Evolutionary conservation across 2,329 filamentous ascomycete species (phyloP).

Genomic region (Paraphoma sp.): DNA sequence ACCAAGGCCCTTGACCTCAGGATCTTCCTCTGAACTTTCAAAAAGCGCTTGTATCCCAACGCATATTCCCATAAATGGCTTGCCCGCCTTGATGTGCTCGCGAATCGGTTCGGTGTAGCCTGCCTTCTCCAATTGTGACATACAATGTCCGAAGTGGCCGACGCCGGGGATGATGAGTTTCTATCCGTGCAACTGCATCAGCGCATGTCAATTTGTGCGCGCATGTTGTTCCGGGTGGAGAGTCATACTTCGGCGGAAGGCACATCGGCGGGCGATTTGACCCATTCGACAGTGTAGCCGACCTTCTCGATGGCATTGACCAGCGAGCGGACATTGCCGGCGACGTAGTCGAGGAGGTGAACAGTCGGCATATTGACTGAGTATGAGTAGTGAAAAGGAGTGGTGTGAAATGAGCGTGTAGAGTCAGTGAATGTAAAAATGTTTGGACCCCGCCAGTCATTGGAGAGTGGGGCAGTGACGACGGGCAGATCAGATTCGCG

Average conservation of each 20-base stretch:
- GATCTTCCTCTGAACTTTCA: slow-evolving; percentile 80
- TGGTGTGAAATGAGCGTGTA: neutral
- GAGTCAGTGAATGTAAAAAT: slow-evolving; percentile 7
- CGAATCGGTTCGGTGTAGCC: slow-evolving; percentile 84
- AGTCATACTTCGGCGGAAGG: slow-evolving; percentile 76
- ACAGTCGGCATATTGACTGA: slow-evolving; percentile 72
- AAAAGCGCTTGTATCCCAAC: slow-evolving; percentile 94
- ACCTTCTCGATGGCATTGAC: slow-evolving; percentile 98
- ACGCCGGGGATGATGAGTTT: slow-evolving; percentile 96
- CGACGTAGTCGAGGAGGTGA: slow-evolving; percentile 87
- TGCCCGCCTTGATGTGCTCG: slow-evolving; percentile 84
- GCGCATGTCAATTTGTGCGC: slow-evolving; percentile 38
- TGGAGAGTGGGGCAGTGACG: neutral
- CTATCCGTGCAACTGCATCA: slow-evolving; percentile 56
- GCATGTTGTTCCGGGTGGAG: slow-evolving; percentile 2
- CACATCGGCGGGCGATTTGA: slow-evolving; percentile 84
- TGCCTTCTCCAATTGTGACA: slow-evolving; percentile 80
- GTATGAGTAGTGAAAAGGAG: neutral
- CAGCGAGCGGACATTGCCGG: slow-evolving; percentile 93
- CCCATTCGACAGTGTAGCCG: slow-evolving; percentile 92
- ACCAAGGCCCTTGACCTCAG: slow-evolving; percentile 74
- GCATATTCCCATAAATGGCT: slow-evolving; percentile 98
- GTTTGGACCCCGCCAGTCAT: slow-evolving; percentile 6
- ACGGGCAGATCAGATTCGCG: neutral
- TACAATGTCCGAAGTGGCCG: slow-evolving; percentile 96